Evolutionary conservation across 345 rosid genomes (phyloP), one percentile per base, ranked within the genome.

Genomic region (Cardamine chenopodiifolia): DNA sequence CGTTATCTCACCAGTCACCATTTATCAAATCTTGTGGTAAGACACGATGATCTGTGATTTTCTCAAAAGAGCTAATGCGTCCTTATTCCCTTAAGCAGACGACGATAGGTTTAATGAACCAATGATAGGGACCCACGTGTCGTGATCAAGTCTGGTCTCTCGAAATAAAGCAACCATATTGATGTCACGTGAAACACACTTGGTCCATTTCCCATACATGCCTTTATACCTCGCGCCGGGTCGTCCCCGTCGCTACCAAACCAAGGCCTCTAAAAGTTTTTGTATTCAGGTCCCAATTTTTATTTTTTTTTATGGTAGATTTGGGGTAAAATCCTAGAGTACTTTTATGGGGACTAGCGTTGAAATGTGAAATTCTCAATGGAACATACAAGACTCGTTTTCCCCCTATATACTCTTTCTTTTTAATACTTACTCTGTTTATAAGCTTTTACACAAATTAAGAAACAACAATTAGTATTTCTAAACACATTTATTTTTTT

Each of bases 201-300:
- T 75, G 79, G 77, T 42, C 55, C 53, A 49, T 40, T 52, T 37
- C 49, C 77, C 56, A 64, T 73, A 58, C 68, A 6, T 50, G 62
- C 17, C 70, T 53, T 63, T 53, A 53, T 55, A 58, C 58, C 39
- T 66, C 56, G 10, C 57, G 77, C 65, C 71, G 77, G 77, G 71
- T 64, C 71, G 48, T 64, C 65, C 64, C 71, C 77, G 71, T 73
- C 57, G 52, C 60, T 66, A 66, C 72, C 67, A 73, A 65, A 57
- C 78, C 78, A 74, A 74, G 50, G 71, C 71, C 18, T 63, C 34
- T 7, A 49, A 47, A 58, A 54, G 71, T 54, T 63, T 73, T 20
- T 15, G 70, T 52, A 22, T n/a, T n/a, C 53, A 56, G 65, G 49
- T 71, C 63, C 70, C 76, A 52, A 9, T 26, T 71, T 47, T 28